Evolutionary conservation across 1,284 basidiomycete species (phyloP), one percentile per base, ranked within the genome.

Genomic region (Exobasidium cylindrosporum): DNA sequence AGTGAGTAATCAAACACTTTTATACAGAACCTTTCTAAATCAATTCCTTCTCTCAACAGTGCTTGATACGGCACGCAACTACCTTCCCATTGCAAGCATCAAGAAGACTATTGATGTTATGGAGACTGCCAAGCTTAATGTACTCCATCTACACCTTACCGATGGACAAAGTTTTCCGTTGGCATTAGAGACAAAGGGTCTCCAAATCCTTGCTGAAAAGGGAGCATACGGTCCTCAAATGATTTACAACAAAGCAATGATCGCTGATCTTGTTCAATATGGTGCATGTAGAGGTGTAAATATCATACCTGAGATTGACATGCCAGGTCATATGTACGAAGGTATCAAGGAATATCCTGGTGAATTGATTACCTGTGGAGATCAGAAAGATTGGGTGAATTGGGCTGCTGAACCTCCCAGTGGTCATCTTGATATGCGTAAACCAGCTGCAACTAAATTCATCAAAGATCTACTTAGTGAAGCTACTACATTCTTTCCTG

Each of bases 91-190:
- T 3, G 7, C 76, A 0, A 87, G 89, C 69, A 85, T 93, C 73
- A 84, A 87, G 61, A 85, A 87, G 31, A 89, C 88, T 5, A 79
- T 96, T 21, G 88, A 92, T 68, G 87, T 89, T 1, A 92, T 93
- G 91, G 87, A 87, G 64, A 87, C 86, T 85, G 88, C 89, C 68
- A 96, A 96, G 83, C 86, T 90, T 57, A 76, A 83, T 62, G 61
- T 67, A 65, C 87, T 91, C 80, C 89, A 91, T 77, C 90, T 89
- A 90, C 89, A 92, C 74, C 84, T 89, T 56, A 87, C 88, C 13
- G 75, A 79, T 53, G 65, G 72, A 1, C 69, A 70, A 59, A 87
- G 86, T 62, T 93, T 89, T 83, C 90, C 90, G 0, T 82, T 92
- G 17, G 82, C 62, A 1, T 69, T 81, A 17, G 40, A 84, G 31